Evolutionary conservation across 2,329 filamentous ascomycete species (phyloP).

Genomic region (Dichotomopilus funicola): DNA sequence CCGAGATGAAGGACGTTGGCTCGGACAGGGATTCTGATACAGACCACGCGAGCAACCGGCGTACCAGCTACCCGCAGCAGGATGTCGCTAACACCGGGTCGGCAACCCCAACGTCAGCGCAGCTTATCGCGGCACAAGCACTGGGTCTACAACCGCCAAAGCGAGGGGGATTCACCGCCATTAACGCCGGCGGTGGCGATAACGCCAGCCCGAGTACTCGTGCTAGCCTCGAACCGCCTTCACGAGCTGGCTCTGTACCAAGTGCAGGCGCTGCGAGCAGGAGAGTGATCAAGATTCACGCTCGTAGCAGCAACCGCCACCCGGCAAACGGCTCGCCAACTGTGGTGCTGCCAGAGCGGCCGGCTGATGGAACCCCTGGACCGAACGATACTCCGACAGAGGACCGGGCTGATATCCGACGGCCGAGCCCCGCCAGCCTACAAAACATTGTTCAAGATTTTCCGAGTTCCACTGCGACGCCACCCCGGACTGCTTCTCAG

Average conservation of each 20-base stretch:
- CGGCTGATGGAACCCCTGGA: background rate
- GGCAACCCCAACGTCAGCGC: constrained; percentile 1
- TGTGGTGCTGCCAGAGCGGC: constrained; percentile 10
- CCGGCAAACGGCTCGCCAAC: constrained; percentile 7
- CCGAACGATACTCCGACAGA: background rate
- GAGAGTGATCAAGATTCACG: constrained; percentile 20
- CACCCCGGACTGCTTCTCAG: background rate
- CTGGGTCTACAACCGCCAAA: constrained; percentile 9
- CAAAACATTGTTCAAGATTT: constrained; percentile 18
- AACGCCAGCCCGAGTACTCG: constrained; percentile 1
- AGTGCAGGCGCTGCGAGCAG: constrained; percentile 3
- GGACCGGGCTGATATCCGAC: background rate
- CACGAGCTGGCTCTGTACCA: constrained; percentile 7
- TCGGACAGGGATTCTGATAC: constrained; percentile 3
- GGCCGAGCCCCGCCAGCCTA: constrained; percentile 18
- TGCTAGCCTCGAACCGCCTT: constrained; percentile 7
- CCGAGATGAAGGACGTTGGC: constrained; percentile 18
- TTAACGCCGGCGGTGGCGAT: constrained; percentile 1
- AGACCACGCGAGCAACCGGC: constrained; percentile 12
- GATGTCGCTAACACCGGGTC: background rate
- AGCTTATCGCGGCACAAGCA: constrained; percentile 16
- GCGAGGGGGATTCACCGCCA: constrained; percentile 4
- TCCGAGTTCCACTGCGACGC: background rate
- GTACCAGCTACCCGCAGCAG: constrained; percentile 15
- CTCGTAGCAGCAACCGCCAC: constrained; percentile 12